Conservation (phyloP, 805 yeast species). For the Candida ulmi region DNA sequence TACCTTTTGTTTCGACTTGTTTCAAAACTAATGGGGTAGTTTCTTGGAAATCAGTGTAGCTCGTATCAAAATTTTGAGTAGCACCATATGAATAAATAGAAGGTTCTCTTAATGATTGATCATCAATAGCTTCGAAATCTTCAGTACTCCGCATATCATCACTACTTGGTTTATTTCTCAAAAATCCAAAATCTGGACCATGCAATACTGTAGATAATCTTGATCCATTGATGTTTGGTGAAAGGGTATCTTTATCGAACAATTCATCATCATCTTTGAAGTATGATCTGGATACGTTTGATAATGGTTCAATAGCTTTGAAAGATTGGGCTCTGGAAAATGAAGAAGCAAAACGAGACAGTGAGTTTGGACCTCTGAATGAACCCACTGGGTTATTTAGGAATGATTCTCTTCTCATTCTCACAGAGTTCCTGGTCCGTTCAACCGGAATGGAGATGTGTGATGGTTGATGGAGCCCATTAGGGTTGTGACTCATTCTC, state of each 20-base stretch:
- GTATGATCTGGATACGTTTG: slow-evolving; percentile 48
- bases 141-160: slow-evolving; percentile 7
- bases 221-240: slow-evolving; percentile 61
- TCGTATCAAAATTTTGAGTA: slow-evolving; percentile 27
- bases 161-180: slow-evolving; percentile 16
- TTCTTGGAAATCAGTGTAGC: slow-evolving; percentile 41
- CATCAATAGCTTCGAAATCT: slow-evolving; percentile 19
- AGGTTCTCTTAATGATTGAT: slow-evolving; percentile 32
- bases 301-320: slow-evolving; percentile 42
- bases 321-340: slow-evolving; percentile 75
- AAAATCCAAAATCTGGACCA: slow-evolving; percentile 27
- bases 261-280: slow-evolving; percentile 59
- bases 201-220: slow-evolving; percentile 51
- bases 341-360: slow-evolving; percentile 76
- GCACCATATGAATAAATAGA: slow-evolving; percentile 28
- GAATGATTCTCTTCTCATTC: slow-evolving; percentile 30
- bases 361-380: slow-evolving; percentile 59
- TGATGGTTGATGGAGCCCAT: slow-evolving; percentile 1
- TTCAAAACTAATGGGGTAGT: slow-evolving; percentile 50
- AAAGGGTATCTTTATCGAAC: slow-evolving; percentile 62
- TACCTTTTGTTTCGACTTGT: slow-evolving; percentile 71
- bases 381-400: slow-evolving; percentile 49
- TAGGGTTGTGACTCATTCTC: no score
- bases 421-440: slow-evolving; percentile 16
- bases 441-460: slow-evolving; percentile 16